A percentile compares a stretch with the other conserved stretches of the same genome.
phyloP scores from a whole-genome alignment of 1,284 basidiomycete genomes.

The Ceratobasidium sp. region DNA sequence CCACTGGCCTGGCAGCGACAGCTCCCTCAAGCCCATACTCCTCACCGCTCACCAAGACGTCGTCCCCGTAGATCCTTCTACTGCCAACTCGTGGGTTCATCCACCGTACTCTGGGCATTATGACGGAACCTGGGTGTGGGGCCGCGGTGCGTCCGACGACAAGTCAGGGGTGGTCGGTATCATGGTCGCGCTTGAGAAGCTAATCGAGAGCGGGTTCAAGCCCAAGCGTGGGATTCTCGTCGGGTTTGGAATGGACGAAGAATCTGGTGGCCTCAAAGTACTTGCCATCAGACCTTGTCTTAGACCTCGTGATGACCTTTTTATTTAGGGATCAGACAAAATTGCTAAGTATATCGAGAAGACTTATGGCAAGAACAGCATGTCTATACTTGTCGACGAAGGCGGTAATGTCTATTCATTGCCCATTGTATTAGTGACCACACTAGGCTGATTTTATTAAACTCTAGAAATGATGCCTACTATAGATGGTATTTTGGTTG shows the following conservation, averaged over 20 bases:
- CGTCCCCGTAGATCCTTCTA: conserved; percentile 64
- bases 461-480: conserved; percentile 56
- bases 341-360: conserved; percentile 56
- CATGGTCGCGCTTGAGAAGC: conserved; percentile 58
- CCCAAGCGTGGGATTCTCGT: conserved; percentile 62
- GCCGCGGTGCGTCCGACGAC: conserved; percentile 62
- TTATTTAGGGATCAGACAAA: conserved; percentile 54
- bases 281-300: conserved; percentile 4
- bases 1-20: conserved; percentile 60
- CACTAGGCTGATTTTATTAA: neutral
- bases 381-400: conserved; percentile 63
- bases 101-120: conserved; percentile 63
- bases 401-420: conserved; percentile 43
- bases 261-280: conserved; percentile 55
- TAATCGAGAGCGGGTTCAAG: conserved; percentile 60
- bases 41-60: conserved; percentile 64
- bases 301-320: neutral
- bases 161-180: conserved; percentile 55
- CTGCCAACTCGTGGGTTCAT: conserved; percentile 62
- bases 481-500: conserved; percentile 53
- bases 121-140: conserved; percentile 65
- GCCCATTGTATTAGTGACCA: no score
- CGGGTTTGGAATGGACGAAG: conserved; percentile 67
- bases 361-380: conserved; percentile 58
- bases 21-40: conserved; percentile 57